Conservation (phyloP, 2,329 filamentous ascomycete species). For the Ophiostoma pallidulum region DNA sequence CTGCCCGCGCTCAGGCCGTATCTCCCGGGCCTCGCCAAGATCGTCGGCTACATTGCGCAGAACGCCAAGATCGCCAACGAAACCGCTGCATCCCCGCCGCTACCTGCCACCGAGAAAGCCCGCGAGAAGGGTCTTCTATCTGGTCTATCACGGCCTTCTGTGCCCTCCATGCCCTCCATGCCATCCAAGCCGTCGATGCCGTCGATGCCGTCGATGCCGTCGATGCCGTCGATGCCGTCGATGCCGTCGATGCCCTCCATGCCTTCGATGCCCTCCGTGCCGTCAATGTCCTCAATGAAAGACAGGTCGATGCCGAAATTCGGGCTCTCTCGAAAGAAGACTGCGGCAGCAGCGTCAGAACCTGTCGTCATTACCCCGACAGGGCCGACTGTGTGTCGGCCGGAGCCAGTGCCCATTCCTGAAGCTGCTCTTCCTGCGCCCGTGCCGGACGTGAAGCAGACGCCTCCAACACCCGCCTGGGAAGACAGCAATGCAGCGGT, state of each 20-base stretch:
- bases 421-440: background rate
- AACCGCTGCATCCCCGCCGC: background rate
- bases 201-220: background rate
- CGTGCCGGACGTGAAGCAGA: background rate
- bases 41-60: conserved; percentile 19
- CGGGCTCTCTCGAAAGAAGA: background rate
- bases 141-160: background rate
- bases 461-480: background rate
- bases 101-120: no score
- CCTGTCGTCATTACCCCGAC: background rate
- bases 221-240: background rate
- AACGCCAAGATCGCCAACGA: conserved; percentile 4
- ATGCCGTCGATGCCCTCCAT: background rate
- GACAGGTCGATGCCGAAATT: background rate
- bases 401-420: background rate
- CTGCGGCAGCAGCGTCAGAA: background rate
- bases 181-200: background rate
- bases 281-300: background rate
- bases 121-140: no score
- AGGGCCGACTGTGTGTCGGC: background rate
- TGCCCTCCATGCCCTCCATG: background rate
- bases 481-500: background rate
- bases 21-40: conserved; percentile 19
- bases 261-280: background rate
- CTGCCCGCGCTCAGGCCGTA: conserved; percentile 18